A percentile compares a stretch with the other conserved stretches of the same genome.
These are phyloP conservation scores for Echinochloa phyllopogon DNA, from an alignment of 176 grass and related monocot species.

Conservation along the genomic window DNA sequence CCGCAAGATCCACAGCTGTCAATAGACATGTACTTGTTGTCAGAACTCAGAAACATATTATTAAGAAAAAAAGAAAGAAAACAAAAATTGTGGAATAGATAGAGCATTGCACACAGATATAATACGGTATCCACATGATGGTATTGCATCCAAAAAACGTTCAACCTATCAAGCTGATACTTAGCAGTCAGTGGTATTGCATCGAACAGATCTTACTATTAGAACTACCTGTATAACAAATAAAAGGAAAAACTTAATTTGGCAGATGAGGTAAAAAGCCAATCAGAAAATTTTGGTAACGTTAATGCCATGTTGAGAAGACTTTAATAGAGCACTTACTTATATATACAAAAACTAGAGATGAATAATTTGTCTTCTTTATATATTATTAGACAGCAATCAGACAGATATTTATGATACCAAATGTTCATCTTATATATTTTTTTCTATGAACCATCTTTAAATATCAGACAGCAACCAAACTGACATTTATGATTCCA, in stretches of 20 bases:
- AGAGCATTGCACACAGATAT: neutral
- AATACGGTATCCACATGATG: neutral
- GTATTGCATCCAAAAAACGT: neutral
- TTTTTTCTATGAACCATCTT: neutral
- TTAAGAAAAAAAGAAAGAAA: neutral
- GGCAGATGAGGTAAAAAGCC: neutral
- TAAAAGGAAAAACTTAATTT: neutral
- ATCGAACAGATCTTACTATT: neutral
- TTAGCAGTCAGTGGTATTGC: constrained; percentile 3
- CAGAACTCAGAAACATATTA: constrained; percentile 1
- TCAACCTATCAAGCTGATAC: neutral
- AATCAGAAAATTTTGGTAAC: neutral
- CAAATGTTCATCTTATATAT: neutral
- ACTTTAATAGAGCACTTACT: neutral
- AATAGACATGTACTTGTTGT: constrained; percentile 36
- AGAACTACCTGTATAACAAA: too few relatives aligned
- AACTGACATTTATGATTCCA: neutral
- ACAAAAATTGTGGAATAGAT: neutral
- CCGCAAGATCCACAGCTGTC: constrained; percentile 68
- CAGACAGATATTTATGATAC: too few relatives aligned
- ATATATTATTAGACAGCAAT: too few relatives aligned
- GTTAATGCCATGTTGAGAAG: neutral
- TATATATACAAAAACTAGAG: neutral
- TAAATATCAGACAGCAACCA: neutral
- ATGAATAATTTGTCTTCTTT: neutral